These are phyloP conservation scores for Eucalyptus coolabah DNA, from an alignment of 345 rosid genomes.

Conservation along the genomic window DNA sequence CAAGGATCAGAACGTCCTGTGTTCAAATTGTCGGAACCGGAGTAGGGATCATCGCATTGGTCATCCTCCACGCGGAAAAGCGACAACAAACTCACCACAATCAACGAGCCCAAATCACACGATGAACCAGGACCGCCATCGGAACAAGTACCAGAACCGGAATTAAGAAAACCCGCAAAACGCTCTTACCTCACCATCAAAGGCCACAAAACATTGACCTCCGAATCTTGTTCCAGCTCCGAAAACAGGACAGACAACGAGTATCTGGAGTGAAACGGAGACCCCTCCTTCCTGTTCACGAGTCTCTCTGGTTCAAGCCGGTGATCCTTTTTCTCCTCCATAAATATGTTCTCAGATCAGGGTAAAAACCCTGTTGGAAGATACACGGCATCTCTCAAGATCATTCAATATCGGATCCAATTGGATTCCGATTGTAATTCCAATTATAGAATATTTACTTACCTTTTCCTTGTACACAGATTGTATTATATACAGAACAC, in stretches of 20 bases:
- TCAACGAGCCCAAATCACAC: background rate
- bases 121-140: background rate
- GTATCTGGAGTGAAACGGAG: background rate
- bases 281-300: background rate
- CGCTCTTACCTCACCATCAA: background rate
- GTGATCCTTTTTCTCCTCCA: background rate
- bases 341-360: background rate
- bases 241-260: background rate
- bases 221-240: background rate
- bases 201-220: background rate
- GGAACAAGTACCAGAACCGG: background rate
- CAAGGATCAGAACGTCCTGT: rapidly evolving
- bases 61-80: background rate
- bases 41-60: background rate
- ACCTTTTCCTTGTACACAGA: too few species aligned
- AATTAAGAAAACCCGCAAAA: background rate
- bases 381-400: too few species aligned
- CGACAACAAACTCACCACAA: background rate
- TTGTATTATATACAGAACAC: too few species aligned
- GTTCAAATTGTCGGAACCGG: background rate
- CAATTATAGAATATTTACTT: too few species aligned
- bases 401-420: too few species aligned
- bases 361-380: background rate
- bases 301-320: background rate
- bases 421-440: too few species aligned